These are phyloP conservation scores for Protomyces pachydermus DNA, from an alignment of 1,139 yeast genomes.

Conservation along the genomic window DNA sequence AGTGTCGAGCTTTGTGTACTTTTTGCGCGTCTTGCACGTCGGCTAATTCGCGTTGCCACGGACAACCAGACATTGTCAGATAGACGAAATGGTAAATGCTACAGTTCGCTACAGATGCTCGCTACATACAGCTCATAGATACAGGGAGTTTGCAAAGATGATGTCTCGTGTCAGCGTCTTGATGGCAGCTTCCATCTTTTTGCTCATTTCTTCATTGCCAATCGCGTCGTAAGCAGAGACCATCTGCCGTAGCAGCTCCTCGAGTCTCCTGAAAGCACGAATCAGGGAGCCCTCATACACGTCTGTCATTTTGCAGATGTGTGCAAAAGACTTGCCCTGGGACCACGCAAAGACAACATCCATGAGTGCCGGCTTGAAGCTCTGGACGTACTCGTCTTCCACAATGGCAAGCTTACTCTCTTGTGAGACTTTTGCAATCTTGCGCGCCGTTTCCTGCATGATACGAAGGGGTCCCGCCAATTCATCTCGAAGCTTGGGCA, in stretches of 20 bases:
- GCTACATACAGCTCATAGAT: background rate
- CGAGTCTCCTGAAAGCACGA: conserved; percentile 87
- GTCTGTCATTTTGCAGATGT: conserved; percentile 96
- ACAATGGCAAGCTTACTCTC: conserved; percentile 85
- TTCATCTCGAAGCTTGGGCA: conserved; percentile 78
- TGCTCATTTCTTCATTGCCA: conserved; percentile 57
- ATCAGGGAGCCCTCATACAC: conserved; percentile 96
- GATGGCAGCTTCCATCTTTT: conserved; percentile 81
- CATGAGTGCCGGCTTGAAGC: conserved; percentile 89
- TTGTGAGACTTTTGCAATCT: conserved; percentile 79
- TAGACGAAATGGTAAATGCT: background rate
- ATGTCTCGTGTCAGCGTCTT: conserved; percentile 90
- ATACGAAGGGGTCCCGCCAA: conserved; percentile 82
- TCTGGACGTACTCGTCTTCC: conserved; percentile 86
- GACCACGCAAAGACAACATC: conserved; percentile 97
- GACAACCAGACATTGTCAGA: background rate
- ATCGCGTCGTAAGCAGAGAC: conserved; percentile 43
- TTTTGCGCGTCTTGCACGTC: background rate
- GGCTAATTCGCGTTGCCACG: background rate
- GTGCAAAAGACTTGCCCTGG: conserved; percentile 90
- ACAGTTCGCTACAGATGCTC: background rate
- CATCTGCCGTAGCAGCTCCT: conserved; percentile 87
- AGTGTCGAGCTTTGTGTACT: background rate
- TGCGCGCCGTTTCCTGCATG: conserved; percentile 82
- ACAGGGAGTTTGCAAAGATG: conserved; percentile 59